Evolutionary conservation across 1,284 basidiomycete genomes (phyloP).

Genomic region (Cryptococcus depauperatus): DNA sequence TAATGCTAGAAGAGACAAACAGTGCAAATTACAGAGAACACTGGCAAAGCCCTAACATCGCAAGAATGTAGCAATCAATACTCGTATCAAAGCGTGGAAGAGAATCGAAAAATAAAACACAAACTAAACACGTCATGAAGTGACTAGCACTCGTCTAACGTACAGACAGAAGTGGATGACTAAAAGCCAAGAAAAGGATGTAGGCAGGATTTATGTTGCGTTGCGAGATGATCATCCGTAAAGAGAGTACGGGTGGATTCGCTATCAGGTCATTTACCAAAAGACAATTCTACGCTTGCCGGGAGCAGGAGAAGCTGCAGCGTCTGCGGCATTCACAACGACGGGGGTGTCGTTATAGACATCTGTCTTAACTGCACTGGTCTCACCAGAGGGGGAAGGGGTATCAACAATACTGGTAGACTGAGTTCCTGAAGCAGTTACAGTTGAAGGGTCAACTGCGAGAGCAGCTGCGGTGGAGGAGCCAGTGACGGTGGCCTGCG

Average conservation of each 20-base stretch:
- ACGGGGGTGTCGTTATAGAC: constrained; percentile 4
- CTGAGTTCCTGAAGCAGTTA: neutral
- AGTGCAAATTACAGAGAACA: neutral
- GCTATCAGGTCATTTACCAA: constrained; percentile 6
- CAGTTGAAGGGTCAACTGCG: constrained; percentile 1
- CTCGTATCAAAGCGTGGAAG: neutral
- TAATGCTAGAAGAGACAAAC: neutral
- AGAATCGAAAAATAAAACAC: neutral
- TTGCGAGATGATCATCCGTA: no score
- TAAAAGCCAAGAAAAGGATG: neutral
- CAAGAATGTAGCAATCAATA: constrained; percentile 2
- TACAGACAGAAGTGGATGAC: no score
- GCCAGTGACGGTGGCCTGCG: constrained; percentile 1
- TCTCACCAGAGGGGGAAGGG: constrained; percentile 2
- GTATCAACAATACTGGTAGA: constrained; percentile 3
- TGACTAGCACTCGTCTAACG: constrained; percentile 1
- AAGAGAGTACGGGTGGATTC: constrained; percentile 4
- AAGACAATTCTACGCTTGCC: constrained; percentile 10
- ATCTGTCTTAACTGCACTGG: neutral
- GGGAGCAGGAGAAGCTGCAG: constrained; percentile 1
- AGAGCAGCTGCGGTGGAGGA: neutral
- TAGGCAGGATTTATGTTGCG: constrained; percentile 1
- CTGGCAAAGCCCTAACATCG: neutral
- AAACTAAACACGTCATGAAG: neutral
- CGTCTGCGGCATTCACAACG: constrained; percentile 19